These are phyloP conservation scores for Trichoderma semiorbis DNA, from an alignment of 2,329 filamentous ascomycete genomes.

Conservation along the genomic window DNA sequence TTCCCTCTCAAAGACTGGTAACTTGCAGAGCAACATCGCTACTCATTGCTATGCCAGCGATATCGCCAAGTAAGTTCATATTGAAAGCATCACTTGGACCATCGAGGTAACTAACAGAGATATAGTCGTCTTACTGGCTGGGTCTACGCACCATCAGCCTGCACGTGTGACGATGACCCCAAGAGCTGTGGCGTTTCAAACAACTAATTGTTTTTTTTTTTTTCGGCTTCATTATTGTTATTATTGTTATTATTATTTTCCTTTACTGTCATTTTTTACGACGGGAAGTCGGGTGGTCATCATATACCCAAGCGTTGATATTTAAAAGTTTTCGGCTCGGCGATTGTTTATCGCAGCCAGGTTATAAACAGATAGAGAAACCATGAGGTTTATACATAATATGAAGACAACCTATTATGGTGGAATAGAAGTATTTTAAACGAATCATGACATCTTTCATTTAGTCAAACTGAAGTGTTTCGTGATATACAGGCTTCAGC, in stretches of 20 bases:
- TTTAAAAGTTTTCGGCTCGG: background rate
- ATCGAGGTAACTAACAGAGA: background rate
- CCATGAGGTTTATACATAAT: background rate
- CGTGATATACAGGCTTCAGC: background rate
- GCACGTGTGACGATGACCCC: slow-evolving; percentile 23
- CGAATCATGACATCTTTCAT: background rate
- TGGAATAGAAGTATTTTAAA: background rate
- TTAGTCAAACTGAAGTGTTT: background rate
- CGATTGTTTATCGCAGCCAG: background rate
- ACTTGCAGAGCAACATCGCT: slow-evolving; percentile 20
- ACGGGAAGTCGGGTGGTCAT: background rate
- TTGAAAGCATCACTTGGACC: too few species aligned
- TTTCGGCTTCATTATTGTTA: background rate
- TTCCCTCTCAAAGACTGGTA: slow-evolving; percentile 22
- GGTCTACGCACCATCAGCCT: slow-evolving; percentile 22
- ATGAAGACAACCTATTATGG: background rate
- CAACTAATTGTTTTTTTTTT: background rate
- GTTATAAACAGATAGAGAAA: background rate
- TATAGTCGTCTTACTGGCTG: slow-evolving; percentile 25
- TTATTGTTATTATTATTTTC: background rate
- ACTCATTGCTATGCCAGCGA: slow-evolving; percentile 25
- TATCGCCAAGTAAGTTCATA: slow-evolving; percentile 21
- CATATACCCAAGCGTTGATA: background rate
- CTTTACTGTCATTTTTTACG: background rate
- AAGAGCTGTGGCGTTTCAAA: background rate